Evolutionary conservation across 176 grass and related monocot species (phyloP), one percentile per base, ranked within the genome.

Genomic region (Saccharum spontaneum): DNA sequence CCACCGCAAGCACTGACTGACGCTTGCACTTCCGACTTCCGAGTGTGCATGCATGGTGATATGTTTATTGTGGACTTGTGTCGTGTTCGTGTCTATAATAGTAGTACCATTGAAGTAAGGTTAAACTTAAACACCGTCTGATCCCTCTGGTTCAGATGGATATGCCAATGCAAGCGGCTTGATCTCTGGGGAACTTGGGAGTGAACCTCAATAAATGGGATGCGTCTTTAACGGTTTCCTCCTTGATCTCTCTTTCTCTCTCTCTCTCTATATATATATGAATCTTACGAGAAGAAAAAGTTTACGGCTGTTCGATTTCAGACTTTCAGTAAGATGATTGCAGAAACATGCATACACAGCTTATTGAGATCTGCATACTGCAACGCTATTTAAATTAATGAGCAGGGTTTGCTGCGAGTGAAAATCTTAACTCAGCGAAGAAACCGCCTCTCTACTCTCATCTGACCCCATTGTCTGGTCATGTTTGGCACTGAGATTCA

Each of bases 1-100:
- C 67, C 64, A 90, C 83, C 41, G 79, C 80, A 90, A 83, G 75
- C 60, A 74, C 48, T 90, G 67, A 74, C 48, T 90, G 67, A 85
- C 71, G 67, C n/a, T 1, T 22, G 69, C 54, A 6, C 11, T 67
- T 33, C 45, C 62, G 55, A 59, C 8, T 55, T 52, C 48, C 2
- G 37, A 37, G 20, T 50, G 78, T 67, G 64, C n/a, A 23, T n/a
- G 20, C 5, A 22, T 14, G 12, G 34, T 7, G 11, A 15, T 78
- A 20, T 49, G n/a, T 15, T 4, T 34, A 4, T 8, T 49, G 4
- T 60, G 36, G 75, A 61, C 57, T 61, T 61, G 57, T 24, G 55
- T 54, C 52, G 50, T 54, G 50, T 54, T 22, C 20, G 55, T 67
- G 73, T 83, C 39, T 73, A 61, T 81, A 57, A 24, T 65, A 8